Evolutionary conservation across 2,329 filamentous ascomycete genomes (phyloP), one percentile per base, ranked within the genome.

Genomic region (Trichoderma atrobrunneum): DNA sequence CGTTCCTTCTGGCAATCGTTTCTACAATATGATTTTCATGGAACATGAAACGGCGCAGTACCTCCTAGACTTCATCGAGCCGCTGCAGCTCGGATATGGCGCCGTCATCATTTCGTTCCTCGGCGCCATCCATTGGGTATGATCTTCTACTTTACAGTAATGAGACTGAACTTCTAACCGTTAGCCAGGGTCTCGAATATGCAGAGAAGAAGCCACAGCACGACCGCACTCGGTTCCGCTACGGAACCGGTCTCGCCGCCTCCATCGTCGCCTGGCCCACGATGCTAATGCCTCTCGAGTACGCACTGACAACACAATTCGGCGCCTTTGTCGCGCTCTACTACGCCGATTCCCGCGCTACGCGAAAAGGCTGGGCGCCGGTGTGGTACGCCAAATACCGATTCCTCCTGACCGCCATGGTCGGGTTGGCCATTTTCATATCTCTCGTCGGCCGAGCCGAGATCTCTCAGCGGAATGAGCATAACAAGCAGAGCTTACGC

Each of bases 91-190:
- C 70, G 95, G 94, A 72, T 97, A 97, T 77, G 95, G 95, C 70
- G 95, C 95, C 62, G 90, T 97, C 72, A 96, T 97, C 77, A 92
- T 97, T 77, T 97, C 94, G 32, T 98, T 97, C 86, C 88, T 98
- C 1, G 95, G 95, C 59, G 95, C 95, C 39, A 91, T 97, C 78
- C 95, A 98, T 82, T 98, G 89, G 95, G 92, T 84, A 76, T 69
- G 8, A 7, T 3, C 7, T 28, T 34, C 5, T n/a, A 12, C 2
- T 2, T 16, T 1, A 7, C 3, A 14, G 3, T 7, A 7, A 51
- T 51, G 5, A 24, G 10, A 51, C 0, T 1, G 10, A 51, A 14
- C 0, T 64, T 24, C 18, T 39, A 59, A 26, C 60, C 8, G 14
- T 32, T 3, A 48, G 1, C 3, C 16, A 85, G 83, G 95, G 95